A percentile compares a stretch with the other conserved stretches of the same genome.
Evolutionary conservation across 345 rosid species (phyloP).

Genomic region (Chamaenerion angustifolium): DNA sequence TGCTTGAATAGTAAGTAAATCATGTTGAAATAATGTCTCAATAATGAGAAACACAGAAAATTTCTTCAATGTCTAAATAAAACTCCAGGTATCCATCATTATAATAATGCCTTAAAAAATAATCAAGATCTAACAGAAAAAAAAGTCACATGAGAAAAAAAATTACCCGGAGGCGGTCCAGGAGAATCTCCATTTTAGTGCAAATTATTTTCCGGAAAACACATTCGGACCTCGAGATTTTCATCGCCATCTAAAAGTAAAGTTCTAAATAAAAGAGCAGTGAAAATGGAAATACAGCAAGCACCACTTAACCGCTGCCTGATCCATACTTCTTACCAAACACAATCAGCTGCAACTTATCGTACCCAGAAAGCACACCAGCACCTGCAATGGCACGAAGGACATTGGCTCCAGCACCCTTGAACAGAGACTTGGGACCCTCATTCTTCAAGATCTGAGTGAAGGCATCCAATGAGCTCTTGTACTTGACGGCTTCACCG

Average conservation of each 20-base stretch:
- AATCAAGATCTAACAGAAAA: constrained; percentile 1
- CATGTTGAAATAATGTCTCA: too few relatives aligned
- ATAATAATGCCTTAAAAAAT: too few relatives aligned
- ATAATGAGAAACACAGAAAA: too few relatives aligned
- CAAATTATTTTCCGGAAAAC: constrained; percentile 17
- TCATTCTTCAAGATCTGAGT: constrained; percentile 63
- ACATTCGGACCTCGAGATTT: constrained; percentile 21
- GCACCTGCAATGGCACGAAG: constrained; percentile 90
- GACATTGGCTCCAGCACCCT: constrained; percentile 92
- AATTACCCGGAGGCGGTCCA: not conserved
- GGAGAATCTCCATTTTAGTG: constrained; percentile 9
- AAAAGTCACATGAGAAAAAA: not conserved
- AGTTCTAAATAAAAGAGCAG: not conserved
- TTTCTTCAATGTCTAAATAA: too few relatives aligned
- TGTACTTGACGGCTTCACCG: constrained; percentile 85
- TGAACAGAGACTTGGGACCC: constrained; percentile 69
- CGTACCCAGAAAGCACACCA: constrained; percentile 86
- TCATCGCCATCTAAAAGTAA: constrained; percentile 47
- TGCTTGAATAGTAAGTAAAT: too few relatives aligned
- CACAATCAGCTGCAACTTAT: constrained; percentile 70
- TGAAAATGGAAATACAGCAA: not conserved
- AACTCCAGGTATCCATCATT: too few relatives aligned
- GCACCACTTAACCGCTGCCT: constrained; percentile 35
- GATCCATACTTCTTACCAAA: constrained; percentile 83
- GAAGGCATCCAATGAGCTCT: constrained; percentile 63